Evolutionary conservation across 1,284 basidiomycete genomes (phyloP).

Genomic region (Takashimella tepidaria): DNA sequence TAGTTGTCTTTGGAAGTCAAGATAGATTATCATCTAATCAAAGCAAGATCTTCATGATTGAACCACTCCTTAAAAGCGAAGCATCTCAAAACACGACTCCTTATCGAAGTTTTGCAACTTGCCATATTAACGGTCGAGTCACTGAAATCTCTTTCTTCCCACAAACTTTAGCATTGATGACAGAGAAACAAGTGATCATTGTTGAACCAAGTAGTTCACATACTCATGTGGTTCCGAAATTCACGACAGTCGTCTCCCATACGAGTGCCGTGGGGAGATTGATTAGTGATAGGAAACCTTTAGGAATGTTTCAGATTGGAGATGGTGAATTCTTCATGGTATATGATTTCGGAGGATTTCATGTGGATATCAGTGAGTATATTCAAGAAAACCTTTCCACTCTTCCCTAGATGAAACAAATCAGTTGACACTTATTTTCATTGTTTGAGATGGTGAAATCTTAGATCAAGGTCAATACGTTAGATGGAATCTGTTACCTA

Average conservation of each 20-base stretch:
- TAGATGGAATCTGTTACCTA: conserved; percentile 32
- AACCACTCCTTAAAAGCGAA: conserved; percentile 18
- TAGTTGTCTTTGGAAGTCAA: conserved; percentile 21
- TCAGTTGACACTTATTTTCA: too few species aligned
- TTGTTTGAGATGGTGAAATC: conserved; percentile 29
- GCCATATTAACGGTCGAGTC: conserved; percentile 26
- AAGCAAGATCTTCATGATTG: conserved; percentile 24
- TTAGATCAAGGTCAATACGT: conserved; percentile 23
- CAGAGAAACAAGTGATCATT: conserved; percentile 31
- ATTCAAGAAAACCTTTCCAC: too few species aligned
- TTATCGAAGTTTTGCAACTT: conserved; percentile 27
- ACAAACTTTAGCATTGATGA: conserved; percentile 31
- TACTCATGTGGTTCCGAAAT: conserved; percentile 26
- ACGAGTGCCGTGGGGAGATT: conserved; percentile 16
- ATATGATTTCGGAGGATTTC: conserved; percentile 36
- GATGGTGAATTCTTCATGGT: conserved; percentile 36
- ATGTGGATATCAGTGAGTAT: conserved; percentile 33
- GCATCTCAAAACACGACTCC: conserved; percentile 2
- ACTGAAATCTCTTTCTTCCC: conserved; percentile 34
- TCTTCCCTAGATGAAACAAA: too few species aligned
- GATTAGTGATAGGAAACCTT: conserved; percentile 14
- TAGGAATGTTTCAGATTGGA: conserved; percentile 35
- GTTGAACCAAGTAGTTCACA: conserved; percentile 33
- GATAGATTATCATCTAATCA: conserved; percentile 18
- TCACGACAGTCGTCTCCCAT: conserved; percentile 11